Evolutionary conservation across 306 rosid species (phyloP).

Genomic region (Fragaria nilgerrensis): DNA sequence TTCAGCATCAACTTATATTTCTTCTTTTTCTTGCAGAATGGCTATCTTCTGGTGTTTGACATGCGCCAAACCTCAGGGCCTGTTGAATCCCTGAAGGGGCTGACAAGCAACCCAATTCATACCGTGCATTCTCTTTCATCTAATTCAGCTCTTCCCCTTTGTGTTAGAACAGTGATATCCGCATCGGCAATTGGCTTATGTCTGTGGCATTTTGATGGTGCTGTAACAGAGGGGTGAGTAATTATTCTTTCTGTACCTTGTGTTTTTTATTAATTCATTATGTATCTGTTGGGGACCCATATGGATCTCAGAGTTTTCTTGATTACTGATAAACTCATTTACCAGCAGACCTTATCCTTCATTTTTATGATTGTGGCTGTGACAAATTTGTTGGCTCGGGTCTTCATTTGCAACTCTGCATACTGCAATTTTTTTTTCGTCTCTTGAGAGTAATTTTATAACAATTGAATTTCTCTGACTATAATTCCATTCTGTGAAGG

Average conservation of each 20-base stretch:
- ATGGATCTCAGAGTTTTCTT: background rate
- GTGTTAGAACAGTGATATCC: slow-evolving; percentile 52
- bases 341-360: background rate
- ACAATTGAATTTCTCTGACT: slow-evolving; percentile 24
- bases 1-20: slow-evolving; percentile 21
- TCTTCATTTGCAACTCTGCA: background rate
- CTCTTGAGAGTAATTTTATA: background rate
- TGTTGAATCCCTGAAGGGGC: slow-evolving; percentile 51
- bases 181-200: slow-evolving; percentile 84
- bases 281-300: background rate
- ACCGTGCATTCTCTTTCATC: slow-evolving; percentile 59
- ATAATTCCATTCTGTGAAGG: slow-evolving; percentile 42
- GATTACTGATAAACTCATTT: background rate
- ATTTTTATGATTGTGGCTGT: background rate
- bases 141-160: slow-evolving; percentile 42
- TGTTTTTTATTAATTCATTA: background rate
- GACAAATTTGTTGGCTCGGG: background rate
- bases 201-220: slow-evolving; percentile 64
- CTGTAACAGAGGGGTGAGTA: slow-evolving; percentile 63
- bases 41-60: slow-evolving; percentile 74
- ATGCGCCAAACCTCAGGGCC: slow-evolving; percentile 80
- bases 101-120: slow-evolving; percentile 77
- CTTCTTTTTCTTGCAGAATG: slow-evolving; percentile 57
- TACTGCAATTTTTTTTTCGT: background rate
- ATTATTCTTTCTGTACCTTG: background rate